Conservation (phyloP, 768 basidiomycete species). For the Gyrodon lividus region DNA sequence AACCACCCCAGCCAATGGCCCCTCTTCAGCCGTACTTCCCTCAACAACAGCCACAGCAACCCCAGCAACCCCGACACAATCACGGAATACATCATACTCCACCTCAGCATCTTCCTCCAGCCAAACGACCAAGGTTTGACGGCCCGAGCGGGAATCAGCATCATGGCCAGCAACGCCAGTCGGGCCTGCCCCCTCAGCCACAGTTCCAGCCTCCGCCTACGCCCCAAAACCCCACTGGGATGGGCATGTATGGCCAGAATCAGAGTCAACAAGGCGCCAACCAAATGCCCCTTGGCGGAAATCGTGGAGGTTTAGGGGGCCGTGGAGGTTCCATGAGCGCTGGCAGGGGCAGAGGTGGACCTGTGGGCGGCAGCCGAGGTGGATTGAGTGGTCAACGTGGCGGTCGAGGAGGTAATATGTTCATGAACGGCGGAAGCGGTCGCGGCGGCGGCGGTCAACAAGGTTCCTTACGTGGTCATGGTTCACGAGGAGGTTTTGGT, state of each 20-base stretch:
- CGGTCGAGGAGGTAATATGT: slow-evolving; percentile 37
- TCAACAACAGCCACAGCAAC: slow-evolving; percentile 39
- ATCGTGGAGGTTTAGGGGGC: slow-evolving; percentile 46
- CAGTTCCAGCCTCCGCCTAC: slow-evolving; percentile 47
- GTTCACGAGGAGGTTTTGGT: slow-evolving; percentile 65
- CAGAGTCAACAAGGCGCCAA: slow-evolving; percentile 45
- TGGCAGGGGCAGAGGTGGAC: slow-evolving; percentile 47
- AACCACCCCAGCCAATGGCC: slow-evolving; percentile 36
- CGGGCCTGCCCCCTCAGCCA: slow-evolving; percentile 55
- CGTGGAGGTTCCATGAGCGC: slow-evolving; percentile 38
- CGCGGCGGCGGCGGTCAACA: slow-evolving; percentile 47
- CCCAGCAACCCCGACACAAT: slow-evolving; percentile 46
- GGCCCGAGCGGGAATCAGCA: slow-evolving; percentile 55
- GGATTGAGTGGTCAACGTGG: slow-evolving; percentile 43
- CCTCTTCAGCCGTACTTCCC: slow-evolving; percentile 43
- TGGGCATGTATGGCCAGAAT: slow-evolving; percentile 30
- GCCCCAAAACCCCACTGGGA: slow-evolving; percentile 21
- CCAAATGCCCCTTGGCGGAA: slow-evolving; percentile 40
- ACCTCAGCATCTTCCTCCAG: slow-evolving; percentile 84
- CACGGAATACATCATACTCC: slow-evolving; percentile 59
- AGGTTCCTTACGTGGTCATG: slow-evolving; percentile 58
- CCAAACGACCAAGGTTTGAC: slow-evolving; percentile 89
- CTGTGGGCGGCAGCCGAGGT: slow-evolving; percentile 44
- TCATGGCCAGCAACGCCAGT: slow-evolving; percentile 42
- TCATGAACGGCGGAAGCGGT: slow-evolving; percentile 36